Evolutionary conservation across 805 yeast species (phyloP), one percentile per base, ranked within the genome.

Genomic region (Candida vaughaniae): DNA sequence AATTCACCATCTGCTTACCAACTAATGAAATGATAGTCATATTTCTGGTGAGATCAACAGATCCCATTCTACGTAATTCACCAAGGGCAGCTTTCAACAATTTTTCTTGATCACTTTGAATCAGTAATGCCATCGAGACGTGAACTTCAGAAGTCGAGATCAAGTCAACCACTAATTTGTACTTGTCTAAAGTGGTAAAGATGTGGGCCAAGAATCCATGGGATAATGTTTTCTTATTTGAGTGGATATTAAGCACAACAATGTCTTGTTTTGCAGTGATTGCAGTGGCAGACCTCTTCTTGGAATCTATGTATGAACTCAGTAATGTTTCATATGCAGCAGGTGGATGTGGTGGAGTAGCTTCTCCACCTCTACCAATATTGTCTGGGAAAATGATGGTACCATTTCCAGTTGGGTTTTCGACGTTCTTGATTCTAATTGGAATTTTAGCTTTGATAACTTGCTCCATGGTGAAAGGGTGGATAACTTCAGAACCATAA

Each of bases 391-490:
- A 93, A 29, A 93, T 89, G 45, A 91, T 77, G 12, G 99, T 93
- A 49, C 99, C 99, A 32, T 74, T 75, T 31, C 98, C 98, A n/a
- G 58, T 59, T 35, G 98, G 97, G 61, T 91, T 91, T 62, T 80
- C 90, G 37, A 93, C 99, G 61, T 93, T 93, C 63, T 93, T 93
- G 54, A 93, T 93, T 57, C 97, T 79, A 58, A 93, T 93, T 31
- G 99, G 99, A 56, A 93, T 93, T 57, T 83, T 86, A 16, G 97
- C 97, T 50, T 82, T 80, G 52, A 93, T 93, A 40, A 91, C 99
- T 68, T 93, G 99, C 66, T 91, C 98, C 99, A 93, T 93, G 16
- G 99, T 93, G 71, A 93, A 90, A 3, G 99, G 99, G 57, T 93
- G 99, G 51, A 93, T 93, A 48, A 93, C 99, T 66, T 93, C 99